phyloP scores from a whole-genome alignment of 2,329 filamentous ascomycete species.

The Chaetomium olivaceum region DNA sequence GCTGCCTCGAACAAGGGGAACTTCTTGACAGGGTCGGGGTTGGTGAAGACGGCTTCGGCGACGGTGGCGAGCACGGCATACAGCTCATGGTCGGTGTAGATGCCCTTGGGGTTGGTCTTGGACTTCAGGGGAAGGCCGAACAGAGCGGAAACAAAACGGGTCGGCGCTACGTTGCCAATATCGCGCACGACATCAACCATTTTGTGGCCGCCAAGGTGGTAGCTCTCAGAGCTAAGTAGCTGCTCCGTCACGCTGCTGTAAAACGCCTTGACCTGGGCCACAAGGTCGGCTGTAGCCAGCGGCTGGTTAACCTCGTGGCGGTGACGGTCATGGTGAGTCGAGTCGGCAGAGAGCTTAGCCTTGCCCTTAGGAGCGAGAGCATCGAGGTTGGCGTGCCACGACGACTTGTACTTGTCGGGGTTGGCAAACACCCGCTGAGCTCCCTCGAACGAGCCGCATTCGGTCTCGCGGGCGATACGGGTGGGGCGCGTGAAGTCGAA shows the following conservation, averaged over 20 bases:
- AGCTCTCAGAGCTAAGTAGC: slow-evolving; percentile 66
- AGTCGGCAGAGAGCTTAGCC: slow-evolving; percentile 59
- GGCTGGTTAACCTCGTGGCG: slow-evolving; percentile 56
- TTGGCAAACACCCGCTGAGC: slow-evolving; percentile 64
- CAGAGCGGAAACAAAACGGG: slow-evolving; percentile 61
- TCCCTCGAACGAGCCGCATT: slow-evolving; percentile 61
- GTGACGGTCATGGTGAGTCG: slow-evolving; percentile 50
- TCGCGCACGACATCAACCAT: slow-evolving; percentile 73
- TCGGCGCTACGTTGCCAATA: slow-evolving; percentile 66
- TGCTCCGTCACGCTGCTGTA: slow-evolving; percentile 63
- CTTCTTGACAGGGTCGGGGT: slow-evolving; percentile 65
- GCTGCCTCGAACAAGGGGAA: slow-evolving; percentile 64
- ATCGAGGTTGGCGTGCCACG: slow-evolving; percentile 65
- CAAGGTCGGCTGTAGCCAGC: slow-evolving; percentile 63
- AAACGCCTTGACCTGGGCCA: slow-evolving; percentile 63
- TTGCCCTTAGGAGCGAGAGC: slow-evolving; percentile 59
- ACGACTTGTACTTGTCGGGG: slow-evolving; percentile 61
- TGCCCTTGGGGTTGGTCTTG: slow-evolving; percentile 57
- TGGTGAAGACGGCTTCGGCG: slow-evolving; percentile 65
- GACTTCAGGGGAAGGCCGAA: slow-evolving; percentile 71
- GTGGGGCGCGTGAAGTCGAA: slow-evolving; percentile 69
- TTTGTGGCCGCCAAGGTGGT: slow-evolving; percentile 58
- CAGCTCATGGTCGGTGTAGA: slow-evolving; percentile 56
- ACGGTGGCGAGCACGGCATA: slow-evolving; percentile 65
- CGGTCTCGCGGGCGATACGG: slow-evolving; percentile 51